These are phyloP conservation scores for Lotmaria passim DNA, from an alignment of 208 protist genomes.

Conservation along the genomic window DNA sequence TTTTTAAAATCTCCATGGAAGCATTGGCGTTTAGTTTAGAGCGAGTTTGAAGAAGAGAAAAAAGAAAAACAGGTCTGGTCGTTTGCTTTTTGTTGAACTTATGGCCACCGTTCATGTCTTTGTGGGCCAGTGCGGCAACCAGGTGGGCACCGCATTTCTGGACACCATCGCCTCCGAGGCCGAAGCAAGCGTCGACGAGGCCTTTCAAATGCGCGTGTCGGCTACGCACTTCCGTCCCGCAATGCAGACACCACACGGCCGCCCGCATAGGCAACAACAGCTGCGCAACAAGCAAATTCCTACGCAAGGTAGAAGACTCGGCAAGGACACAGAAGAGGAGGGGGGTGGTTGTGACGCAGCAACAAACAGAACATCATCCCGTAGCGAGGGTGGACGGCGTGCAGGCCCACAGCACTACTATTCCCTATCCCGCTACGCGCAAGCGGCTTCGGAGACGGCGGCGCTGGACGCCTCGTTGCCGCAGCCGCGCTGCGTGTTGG, in stretches of 20 bases:
- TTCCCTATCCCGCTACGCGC: constrained; percentile 27
- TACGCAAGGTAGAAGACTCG: background rate
- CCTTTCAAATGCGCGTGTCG: constrained; percentile 62
- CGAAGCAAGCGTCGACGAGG: constrained; percentile 44
- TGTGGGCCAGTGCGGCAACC: constrained; percentile 93
- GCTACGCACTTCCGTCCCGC: constrained; percentile 63
- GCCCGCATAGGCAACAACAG: constrained; percentile 2
- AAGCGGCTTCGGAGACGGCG: background rate
- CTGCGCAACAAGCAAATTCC: background rate
- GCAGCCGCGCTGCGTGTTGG: constrained; percentile 79
- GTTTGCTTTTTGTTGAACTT: background rate
- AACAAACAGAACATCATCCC: background rate
- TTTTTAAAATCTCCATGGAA: too few species aligned
- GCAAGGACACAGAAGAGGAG: background rate
- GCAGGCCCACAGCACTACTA: constrained; percentile 22
- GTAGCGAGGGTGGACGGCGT: background rate
- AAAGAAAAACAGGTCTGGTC: background rate
- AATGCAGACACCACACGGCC: constrained; percentile 11
- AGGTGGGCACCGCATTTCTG: constrained; percentile 85
- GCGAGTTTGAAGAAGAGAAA: background rate
- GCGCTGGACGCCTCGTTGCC: constrained; percentile 23
- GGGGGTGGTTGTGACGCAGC: too few species aligned
- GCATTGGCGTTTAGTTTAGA: too few species aligned
- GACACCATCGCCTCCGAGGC: constrained; percentile 64
- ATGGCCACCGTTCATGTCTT: constrained; percentile 78